Percentiles rank a stretch among this genome's conserved stretches.
Conservation (phyloP, 2,329 filamentous ascomycete species). For the Keithomyces neogunnii region DNA sequence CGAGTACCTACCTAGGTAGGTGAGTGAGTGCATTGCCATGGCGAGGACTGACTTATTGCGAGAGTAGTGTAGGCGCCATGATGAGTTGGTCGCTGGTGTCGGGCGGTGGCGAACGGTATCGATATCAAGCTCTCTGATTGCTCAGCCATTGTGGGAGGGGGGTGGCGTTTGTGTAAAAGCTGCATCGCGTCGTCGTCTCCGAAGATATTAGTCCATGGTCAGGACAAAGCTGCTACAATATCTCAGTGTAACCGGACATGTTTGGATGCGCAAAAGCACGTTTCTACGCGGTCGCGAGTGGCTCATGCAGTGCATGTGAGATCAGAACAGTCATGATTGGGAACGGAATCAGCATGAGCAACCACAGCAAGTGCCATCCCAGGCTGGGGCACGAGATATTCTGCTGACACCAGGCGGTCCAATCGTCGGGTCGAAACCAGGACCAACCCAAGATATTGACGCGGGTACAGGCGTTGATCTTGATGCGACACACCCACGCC, state of each 20-base stretch:
- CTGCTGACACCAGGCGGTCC: too few relatives aligned
- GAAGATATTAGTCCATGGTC: neutral
- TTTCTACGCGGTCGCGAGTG: neutral
- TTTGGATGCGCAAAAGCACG: neutral
- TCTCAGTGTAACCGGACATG: neutral
- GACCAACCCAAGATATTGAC: neutral
- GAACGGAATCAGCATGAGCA: neutral
- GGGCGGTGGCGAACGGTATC: neutral
- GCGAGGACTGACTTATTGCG: too few relatives aligned
- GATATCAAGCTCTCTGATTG: neutral
- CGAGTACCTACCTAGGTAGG: too few relatives aligned
- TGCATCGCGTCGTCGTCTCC: too few relatives aligned
- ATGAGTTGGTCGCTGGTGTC: neutral
- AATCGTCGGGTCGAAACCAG: too few relatives aligned
- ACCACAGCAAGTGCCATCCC: neutral
- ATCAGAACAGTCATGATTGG: neutral
- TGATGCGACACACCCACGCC: neutral
- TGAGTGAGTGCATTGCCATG: too few relatives aligned
- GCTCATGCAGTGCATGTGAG: neutral
- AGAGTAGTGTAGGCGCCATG: neutral
- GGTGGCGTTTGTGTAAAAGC: too few relatives aligned
- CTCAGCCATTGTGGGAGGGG: neutral
- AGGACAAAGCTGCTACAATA: neutral
- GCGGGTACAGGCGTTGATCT: constrained; percentile 1
- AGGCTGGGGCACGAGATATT: too few relatives aligned